phyloP scores from a whole-genome alignment of 2,329 filamentous ascomycete genomes.

The Fusarium nodosum region DNA sequence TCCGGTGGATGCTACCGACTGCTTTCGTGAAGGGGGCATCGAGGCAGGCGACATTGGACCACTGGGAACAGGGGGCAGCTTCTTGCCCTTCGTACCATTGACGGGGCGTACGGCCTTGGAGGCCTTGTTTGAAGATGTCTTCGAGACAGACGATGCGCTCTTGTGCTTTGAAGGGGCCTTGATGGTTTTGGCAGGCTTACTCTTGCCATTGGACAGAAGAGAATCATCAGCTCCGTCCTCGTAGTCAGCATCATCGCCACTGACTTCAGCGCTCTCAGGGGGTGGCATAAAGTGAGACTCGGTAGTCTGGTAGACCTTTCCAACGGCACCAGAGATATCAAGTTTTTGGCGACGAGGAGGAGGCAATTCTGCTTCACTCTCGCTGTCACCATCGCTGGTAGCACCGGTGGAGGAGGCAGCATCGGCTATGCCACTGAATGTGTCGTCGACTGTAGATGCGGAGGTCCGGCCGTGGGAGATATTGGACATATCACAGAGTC shows the following conservation, averaged over 20 bases:
- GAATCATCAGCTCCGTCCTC: conserved; percentile 54
- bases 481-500: conserved; percentile 92
- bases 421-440: conserved; percentile 90
- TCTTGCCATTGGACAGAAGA: conserved; percentile 57
- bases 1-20: conserved; percentile 74
- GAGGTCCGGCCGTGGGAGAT: conserved; percentile 94
- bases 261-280: conserved; percentile 62
- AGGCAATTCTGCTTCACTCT: conserved; percentile 72
- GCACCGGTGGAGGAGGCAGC: conserved; percentile 86
- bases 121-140: conserved; percentile 57
- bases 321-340: conserved; percentile 59
- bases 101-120: conserved; percentile 59
- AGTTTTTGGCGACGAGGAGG: conserved; percentile 71
- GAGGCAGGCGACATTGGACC: conserved; percentile 74
- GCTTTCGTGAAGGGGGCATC: conserved; percentile 80
- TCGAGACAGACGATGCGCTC: conserved; percentile 51
- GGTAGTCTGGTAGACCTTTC: conserved; percentile 65
- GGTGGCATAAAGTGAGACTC: conserved; percentile 66
- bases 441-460: conserved; percentile 92
- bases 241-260: conserved; percentile 54
- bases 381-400: conserved; percentile 81
- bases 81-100: conserved; percentile 64
- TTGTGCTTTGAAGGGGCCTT: conserved; percentile 59
- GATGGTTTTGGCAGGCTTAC: conserved; percentile 58
- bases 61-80: conserved; percentile 56